Evolutionary conservation across 495 filamentous ascomycete species (phyloP), one percentile per base, ranked within the genome.

Genomic region (Penicillium ochrochloron): DNA sequence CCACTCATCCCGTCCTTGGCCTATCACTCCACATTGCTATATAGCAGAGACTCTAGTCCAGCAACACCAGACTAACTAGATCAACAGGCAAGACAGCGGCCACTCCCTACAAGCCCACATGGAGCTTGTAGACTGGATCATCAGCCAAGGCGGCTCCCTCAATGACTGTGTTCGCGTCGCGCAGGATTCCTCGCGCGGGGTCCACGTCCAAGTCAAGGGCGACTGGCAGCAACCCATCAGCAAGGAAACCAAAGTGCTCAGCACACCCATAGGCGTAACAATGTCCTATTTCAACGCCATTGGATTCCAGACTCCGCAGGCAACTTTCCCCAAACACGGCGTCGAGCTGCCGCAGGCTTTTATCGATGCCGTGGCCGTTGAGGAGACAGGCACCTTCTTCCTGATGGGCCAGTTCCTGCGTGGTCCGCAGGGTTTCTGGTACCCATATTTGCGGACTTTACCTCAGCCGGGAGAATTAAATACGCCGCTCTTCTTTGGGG

Each of bases 401-500:
- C 76, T 91, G 0, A 81, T 87, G 59, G 78, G 84, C 25, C 85
- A 91, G 67, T 80, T 79, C 66, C 64, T 87, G 39, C 71, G 81
- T 8, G 78, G 75, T 1, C 39, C 72, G 17, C 60, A 76, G n/a
- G 82, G 85, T 1, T 85, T 84, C 62, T 91, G 89, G 89, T 78
- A 73, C 68, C 86, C 87, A 4, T 91, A 90, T 73, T 69, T 90
- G 17, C 73, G 76, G 17, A 81, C 81, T 25, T 64, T 91, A 46
- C 88, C 89, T n/a, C 70, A 71, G 55, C 80, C 82, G 7, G 76
- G 80, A 3, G 76, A 80, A 1, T 76, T 89, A 63, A 82, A 81
- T 37, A 88, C 86, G 10, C 85, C 85, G 1, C 59, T 88, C 52
- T 89, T 83, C 65, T 90, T 86, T 72, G 74, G 78, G 12, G 78